Evolutionary conservation across 1,284 basidiomycete genomes (phyloP).

Genomic region (Puccinia horiana): DNA sequence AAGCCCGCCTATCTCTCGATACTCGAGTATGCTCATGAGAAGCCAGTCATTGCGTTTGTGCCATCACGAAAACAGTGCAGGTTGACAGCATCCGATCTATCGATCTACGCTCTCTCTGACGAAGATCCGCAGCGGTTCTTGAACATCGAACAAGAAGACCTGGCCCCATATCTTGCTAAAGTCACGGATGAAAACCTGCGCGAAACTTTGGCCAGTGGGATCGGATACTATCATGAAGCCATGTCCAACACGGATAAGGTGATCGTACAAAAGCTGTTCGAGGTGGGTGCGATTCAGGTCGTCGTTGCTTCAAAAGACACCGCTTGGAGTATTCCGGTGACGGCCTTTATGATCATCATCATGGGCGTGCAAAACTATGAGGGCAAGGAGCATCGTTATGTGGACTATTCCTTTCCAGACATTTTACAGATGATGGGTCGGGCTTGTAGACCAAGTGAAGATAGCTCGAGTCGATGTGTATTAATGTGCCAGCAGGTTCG

Average conservation of each 20-base stretch:
- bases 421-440: constrained; percentile 98
- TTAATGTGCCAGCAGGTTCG: constrained; percentile 95
- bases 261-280: constrained; percentile 89
- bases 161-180: constrained; percentile 85
- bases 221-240: constrained; percentile 95
- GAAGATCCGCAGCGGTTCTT: constrained; percentile 82
- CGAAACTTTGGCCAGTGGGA: constrained; percentile 82
- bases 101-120: constrained; percentile 85
- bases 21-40: constrained; percentile 78
- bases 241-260: constrained; percentile 85
- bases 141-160: constrained; percentile 78
- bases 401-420: constrained; percentile 96
- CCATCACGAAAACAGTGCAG: constrained; percentile 91
- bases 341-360: constrained; percentile 94
- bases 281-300: constrained; percentile 91
- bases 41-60: constrained; percentile 89
- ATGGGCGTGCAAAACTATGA: constrained; percentile 98
- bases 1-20: constrained; percentile 96
- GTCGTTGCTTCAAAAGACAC: constrained; percentile 94
- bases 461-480: constrained; percentile 84
- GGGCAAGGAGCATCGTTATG: constrained; percentile 80
- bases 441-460: constrained; percentile 82
- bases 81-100: constrained; percentile 85
- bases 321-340: constrained; percentile 89
- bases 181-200: constrained; percentile 75